phyloP scores from a whole-genome alignment of 2,329 filamentous ascomycete genomes.

The Aspergillus proliferans region DNA sequence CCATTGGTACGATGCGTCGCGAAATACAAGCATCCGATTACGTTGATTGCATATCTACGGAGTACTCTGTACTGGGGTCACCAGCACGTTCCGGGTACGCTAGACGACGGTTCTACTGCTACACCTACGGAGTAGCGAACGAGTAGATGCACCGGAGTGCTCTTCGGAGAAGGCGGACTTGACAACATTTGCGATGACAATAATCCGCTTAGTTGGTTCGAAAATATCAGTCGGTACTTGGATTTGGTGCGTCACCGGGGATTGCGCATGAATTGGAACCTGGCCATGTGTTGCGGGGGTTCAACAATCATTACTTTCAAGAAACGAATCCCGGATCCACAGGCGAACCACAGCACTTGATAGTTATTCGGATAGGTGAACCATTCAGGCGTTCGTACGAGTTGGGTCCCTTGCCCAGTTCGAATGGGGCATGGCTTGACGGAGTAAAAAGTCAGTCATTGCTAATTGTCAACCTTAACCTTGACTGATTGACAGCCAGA shows the following conservation, averaged over 20 bases:
- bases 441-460: neutral
- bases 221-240: no score
- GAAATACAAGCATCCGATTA: no score
- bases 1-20: neutral
- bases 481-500: neutral
- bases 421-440: neutral
- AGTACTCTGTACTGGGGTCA: no score
- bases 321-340: neutral
- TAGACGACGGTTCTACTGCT: no score
- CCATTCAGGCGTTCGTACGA: neutral
- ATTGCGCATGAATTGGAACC: neutral
- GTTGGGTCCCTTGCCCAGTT: neutral
- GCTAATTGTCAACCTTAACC: neutral
- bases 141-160: neutral
- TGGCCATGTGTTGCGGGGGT: neutral
- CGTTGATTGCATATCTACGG: no score
- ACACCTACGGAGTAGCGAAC: no score
- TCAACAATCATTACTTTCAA: neutral
- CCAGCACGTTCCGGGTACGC: no score
- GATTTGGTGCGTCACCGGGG: neutral
- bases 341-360: neutral
- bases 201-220: neutral
- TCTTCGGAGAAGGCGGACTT: neutral
- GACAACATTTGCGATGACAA: neutral
- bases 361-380: neutral